These are phyloP conservation scores for Ceratocystis cubensis DNA, from an alignment of 2,329 filamentous ascomycete genomes.

Conservation along the genomic window DNA sequence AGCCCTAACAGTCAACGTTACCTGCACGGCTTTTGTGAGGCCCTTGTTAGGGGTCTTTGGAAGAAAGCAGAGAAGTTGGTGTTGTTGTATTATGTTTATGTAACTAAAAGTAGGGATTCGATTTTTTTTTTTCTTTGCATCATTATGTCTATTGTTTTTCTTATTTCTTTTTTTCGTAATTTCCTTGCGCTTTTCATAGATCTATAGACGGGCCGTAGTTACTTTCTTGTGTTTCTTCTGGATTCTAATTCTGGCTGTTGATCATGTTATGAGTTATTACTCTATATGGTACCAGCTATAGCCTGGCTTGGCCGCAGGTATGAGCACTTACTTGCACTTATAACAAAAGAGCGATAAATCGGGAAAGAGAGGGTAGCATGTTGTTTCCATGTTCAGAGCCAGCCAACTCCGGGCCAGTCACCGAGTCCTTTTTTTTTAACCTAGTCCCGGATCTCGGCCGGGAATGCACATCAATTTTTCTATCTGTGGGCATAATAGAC, in stretches of 20 bases:
- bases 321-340: too few species aligned
- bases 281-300: background rate
- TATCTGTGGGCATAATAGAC: too few species aligned
- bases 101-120: background rate
- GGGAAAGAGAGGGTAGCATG: too few species aligned
- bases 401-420: too few species aligned
- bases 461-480: too few species aligned
- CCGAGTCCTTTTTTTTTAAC: too few species aligned
- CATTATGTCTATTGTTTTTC: background rate
- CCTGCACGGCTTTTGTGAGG: background rate
- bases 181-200: background rate
- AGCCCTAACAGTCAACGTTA: constrained; percentile 3
- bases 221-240: background rate
- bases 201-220: background rate
- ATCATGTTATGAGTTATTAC: background rate
- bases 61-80: background rate
- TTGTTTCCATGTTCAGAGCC: too few species aligned
- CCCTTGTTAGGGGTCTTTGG: background rate
- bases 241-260: background rate
- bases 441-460: too few species aligned
- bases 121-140: background rate
- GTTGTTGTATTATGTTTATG: background rate
- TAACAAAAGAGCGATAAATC: too few species aligned
- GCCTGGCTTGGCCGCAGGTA: too few species aligned
- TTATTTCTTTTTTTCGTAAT: background rate